These are phyloP conservation scores for Brettanomyces anomalus DNA, from an alignment of 805 yeast species.

Conservation along the genomic window DNA sequence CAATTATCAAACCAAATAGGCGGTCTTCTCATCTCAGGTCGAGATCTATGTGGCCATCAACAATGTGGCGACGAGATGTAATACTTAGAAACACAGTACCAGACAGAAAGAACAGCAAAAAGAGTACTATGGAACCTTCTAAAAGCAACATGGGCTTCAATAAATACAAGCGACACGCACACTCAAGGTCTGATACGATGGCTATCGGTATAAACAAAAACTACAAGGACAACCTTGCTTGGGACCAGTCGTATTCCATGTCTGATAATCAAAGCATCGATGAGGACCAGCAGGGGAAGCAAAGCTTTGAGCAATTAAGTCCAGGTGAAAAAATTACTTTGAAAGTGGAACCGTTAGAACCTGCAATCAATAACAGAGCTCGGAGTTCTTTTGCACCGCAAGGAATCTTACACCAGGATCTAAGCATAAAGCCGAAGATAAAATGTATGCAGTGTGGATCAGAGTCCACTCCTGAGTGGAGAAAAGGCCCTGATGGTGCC, in stretches of 20 bases:
- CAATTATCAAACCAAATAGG: too few species aligned
- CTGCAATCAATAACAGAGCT: conserved; percentile 7
- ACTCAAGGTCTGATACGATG: conserved; percentile 1
- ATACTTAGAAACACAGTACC: too few species aligned
- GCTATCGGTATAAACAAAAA: background rate
- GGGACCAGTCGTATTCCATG: too few species aligned
- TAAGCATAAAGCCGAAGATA: conserved; percentile 22
- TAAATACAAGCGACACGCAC: background rate
- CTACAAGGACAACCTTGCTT: background rate
- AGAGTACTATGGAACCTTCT: too few species aligned
- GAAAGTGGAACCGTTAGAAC: conserved; percentile 24
- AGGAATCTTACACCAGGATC: conserved; percentile 27
- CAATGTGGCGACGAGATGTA: too few species aligned
- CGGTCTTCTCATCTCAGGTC: too few species aligned
- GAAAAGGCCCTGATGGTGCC: conserved; percentile 80
- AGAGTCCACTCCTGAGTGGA: conserved; percentile 83
- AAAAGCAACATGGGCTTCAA: too few species aligned
- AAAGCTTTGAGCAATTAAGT: conserved; percentile 1
- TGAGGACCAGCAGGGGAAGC: background rate
- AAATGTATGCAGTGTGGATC: conserved; percentile 66
- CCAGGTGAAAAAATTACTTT: conserved; percentile 22
- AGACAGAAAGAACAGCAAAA: too few species aligned
- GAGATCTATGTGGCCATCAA: too few species aligned
- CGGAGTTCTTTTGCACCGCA: conserved; percentile 17
- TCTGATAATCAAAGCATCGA: background rate